Evolutionary conservation across 2,329 filamentous ascomycete species (phyloP), one percentile per base, ranked within the genome.

Genomic region (Aspergillus unguis): DNA sequence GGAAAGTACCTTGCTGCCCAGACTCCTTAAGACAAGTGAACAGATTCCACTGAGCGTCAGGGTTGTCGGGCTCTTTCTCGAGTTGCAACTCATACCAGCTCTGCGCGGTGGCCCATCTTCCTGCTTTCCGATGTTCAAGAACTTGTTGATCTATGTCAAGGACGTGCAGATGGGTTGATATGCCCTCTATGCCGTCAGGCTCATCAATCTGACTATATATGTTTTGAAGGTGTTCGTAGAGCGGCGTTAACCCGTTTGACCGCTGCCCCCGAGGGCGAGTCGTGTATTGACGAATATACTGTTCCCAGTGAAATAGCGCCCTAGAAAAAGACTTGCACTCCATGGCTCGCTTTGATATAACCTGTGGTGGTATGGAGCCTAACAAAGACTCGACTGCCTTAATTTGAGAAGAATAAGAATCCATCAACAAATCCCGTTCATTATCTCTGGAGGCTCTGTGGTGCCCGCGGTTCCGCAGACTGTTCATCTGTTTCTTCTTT

Each of bases 161-260:
- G 8, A 91, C 84, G 53, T 88, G 87, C 3, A 97, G 77, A 67
- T 94, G 88, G 23, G 90, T 85, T 1, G 92, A 95, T 55, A 99
- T 92, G 2, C 94, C 94, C 67, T 97, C 92, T 32, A 99, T 85
- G 1, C 92, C 92, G 70, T 99, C 94, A 0, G 94, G 95, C 63
- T 99, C 94, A 65, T 99, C 94, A 55, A 99, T 97, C 62, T 96
- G 88, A 1, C 90, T 90, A 70, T 99, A 99, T 17, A 99, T 96
- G 48, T 92, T 86, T 65, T 97, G 92, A 26, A 99, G 76, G 55
- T 86, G 84, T 60, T 90, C 84, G 54, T 95, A 82, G 3, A 94
- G 78, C 26, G 83, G 79, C 48, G 87, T 79, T 42, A 78, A 67
- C 44, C 77, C 79, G n/a, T 81, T 75, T 9, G 66, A 58, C 25